phyloP scores from a whole-genome alignment of 1,284 basidiomycete species.

The Heterobasidion occidentale region DNA sequence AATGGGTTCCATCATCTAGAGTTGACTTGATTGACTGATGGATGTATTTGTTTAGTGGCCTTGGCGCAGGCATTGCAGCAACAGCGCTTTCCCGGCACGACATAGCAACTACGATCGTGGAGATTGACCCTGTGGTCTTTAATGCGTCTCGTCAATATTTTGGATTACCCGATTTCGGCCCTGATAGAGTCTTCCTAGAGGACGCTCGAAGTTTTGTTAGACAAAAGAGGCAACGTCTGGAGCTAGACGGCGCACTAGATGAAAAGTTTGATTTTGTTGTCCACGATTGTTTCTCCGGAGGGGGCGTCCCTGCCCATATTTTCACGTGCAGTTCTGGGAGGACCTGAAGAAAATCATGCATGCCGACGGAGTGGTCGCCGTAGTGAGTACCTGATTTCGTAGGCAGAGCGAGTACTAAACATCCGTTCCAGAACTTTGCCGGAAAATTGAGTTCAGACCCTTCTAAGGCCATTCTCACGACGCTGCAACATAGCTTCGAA shows the following conservation, averaged over 20 bases:
- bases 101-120: slow-evolving; percentile 65
- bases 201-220: slow-evolving; percentile 69
- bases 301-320: slow-evolving; percentile 73
- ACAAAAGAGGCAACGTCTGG: slow-evolving; percentile 25
- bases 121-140: slow-evolving; percentile 86
- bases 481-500: slow-evolving; percentile 58
- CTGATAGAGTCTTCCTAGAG: slow-evolving; percentile 55
- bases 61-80: slow-evolving; percentile 79
- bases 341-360: slow-evolving; percentile 58
- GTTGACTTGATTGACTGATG: neutral
- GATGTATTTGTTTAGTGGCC: slow-evolving; percentile 45
- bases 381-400: slow-evolving; percentile 44
- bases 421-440: slow-evolving; percentile 55
- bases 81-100: slow-evolving; percentile 63
- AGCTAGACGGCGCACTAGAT: slow-evolving; percentile 20
- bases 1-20: slow-evolving; percentile 3
- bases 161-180: slow-evolving; percentile 55
- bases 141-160: slow-evolving; percentile 75
- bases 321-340: slow-evolving; percentile 81
- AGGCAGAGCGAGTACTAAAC: slow-evolving; percentile 23
- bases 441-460: slow-evolving; percentile 59
- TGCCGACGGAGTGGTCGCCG: slow-evolving; percentile 69
- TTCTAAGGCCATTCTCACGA: slow-evolving; percentile 59
- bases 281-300: slow-evolving; percentile 91
- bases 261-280: slow-evolving; percentile 68